Base-by-base conservation (phyloP, 176 grass and related monocot species). In the Elaeis guineensis region DNA sequence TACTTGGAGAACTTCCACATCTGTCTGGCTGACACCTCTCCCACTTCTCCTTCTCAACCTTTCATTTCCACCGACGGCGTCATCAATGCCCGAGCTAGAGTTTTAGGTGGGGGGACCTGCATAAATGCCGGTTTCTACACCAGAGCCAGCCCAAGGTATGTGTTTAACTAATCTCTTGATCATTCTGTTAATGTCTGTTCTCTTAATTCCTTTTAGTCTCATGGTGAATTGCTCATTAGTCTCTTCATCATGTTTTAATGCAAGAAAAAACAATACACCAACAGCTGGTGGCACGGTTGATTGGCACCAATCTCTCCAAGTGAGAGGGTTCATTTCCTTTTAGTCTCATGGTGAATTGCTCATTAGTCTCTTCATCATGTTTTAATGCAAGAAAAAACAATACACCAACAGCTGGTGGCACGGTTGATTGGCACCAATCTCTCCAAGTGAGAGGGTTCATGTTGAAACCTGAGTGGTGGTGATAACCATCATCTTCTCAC, bases 61-160 rank as follows among this genome's bases (percentile, higher is more conserved):
- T 95, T 95, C 64, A 58, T 95, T 76, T 88, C 83, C 75, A 85
- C 89, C 17, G 89, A 95, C 17, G 89, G 89, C 4, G 89, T 95
- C 62, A 82, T 95, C 74, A 95, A 95, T 51, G 69, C 85, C 52
- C 67, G 89, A 5, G 89, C 85, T 4, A 69, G 85, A 60, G 89
- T 95, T 5, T 55, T 94, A 75, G 89, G 89, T 7, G 89, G 89
- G 0, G 89, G 84, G 3, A 88, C 84, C 56, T 89, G 84, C 59
- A 89, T 94, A 55, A 94, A 94, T 67, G 89, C 89, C 1, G 89
- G 89, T 72, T 94, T 94, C 89, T 94, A 89, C 75, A 79, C 77
- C 67, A 65, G 89, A 18, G 89, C 89, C 64, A 94, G 84, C 75
- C 63, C 71, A 66, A 89, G 81, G 89, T 94, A 76, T 21, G 49